Percentiles rank a stretch among this genome's conserved stretches.
Conservation (phyloP, 768 basidiomycete species). For the Trametes villosa region DNA sequence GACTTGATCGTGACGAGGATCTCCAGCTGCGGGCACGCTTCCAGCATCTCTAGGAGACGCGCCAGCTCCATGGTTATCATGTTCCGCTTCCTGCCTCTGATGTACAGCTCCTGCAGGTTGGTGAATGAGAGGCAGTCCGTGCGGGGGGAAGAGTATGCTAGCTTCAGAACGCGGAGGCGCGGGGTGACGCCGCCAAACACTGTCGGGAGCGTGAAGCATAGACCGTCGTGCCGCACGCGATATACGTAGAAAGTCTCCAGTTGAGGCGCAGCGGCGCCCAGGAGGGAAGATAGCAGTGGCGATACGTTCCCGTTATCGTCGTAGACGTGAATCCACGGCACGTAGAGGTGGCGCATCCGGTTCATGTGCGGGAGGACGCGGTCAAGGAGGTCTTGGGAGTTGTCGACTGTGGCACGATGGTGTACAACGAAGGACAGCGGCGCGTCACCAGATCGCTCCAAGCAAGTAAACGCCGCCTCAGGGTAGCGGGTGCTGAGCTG, state of each 20-base stretch:
- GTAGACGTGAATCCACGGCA: slow-evolving; percentile 29
- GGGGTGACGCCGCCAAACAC: slow-evolving; percentile 31
- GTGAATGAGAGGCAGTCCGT: slow-evolving; percentile 21
- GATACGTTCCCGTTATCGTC: slow-evolving; percentile 23
- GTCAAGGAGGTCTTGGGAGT: slow-evolving; percentile 24
- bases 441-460: slow-evolving; percentile 33
- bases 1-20: slow-evolving; percentile 28
- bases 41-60: slow-evolving; percentile 30
- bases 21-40: slow-evolving; percentile 29
- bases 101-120: slow-evolving; percentile 26
- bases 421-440: slow-evolving; percentile 31
- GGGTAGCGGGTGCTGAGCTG: slow-evolving; percentile 32
- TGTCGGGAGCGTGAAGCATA: slow-evolving; percentile 27
- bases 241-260: slow-evolving; percentile 31
- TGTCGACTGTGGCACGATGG: slow-evolving; percentile 9
- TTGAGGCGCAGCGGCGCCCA: slow-evolving; percentile 26
- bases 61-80: slow-evolving; percentile 28
- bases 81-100: slow-evolving; percentile 32
- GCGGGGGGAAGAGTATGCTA: slow-evolving; percentile 27
- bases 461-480: slow-evolving; percentile 28
- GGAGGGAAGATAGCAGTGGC: slow-evolving; percentile 22
- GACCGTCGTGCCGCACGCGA: slow-evolving; percentile 23
- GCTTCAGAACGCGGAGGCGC: slow-evolving; percentile 24
- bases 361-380: slow-evolving; percentile 25
- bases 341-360: slow-evolving; percentile 30